A percentile compares a stretch with the other conserved stretches of the same genome.
These are phyloP conservation scores for Naganishia friedmannii DNA, from an alignment of 768 basidiomycete species.

Conservation along the genomic window DNA sequence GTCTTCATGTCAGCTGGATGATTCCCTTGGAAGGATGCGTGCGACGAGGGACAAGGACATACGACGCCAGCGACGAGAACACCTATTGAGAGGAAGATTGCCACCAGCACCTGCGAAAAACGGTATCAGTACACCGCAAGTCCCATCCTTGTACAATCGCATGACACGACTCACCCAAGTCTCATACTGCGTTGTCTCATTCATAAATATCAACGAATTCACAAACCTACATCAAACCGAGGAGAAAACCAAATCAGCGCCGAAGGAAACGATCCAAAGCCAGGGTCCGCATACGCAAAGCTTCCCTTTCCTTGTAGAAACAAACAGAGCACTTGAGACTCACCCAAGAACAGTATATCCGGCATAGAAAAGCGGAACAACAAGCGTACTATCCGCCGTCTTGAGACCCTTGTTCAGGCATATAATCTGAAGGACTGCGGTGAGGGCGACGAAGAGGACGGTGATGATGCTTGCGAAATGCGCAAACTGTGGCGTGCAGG, in stretches of 20 bases:
- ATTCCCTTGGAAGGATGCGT: neutral
- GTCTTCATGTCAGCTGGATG: neutral
- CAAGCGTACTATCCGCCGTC: slow-evolving; percentile 68
- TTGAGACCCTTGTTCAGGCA: slow-evolving; percentile 86
- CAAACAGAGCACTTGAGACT: neutral
- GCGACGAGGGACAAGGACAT: slow-evolving; percentile 21
- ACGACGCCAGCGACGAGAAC: slow-evolving; percentile 83
- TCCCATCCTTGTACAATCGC: neutral
- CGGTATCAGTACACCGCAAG: slow-evolving; percentile 19
- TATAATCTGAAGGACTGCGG: slow-evolving; percentile 84
- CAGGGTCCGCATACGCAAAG: no score
- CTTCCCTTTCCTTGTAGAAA: no score
- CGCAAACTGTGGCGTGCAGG: slow-evolving; percentile 59
- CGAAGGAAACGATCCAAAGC: no score
- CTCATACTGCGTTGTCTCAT: slow-evolving; percentile 79
- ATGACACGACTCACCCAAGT: slow-evolving; percentile 62
- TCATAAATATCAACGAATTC: slow-evolving; percentile 70
- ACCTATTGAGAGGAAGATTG: slow-evolving; percentile 80
- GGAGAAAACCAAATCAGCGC: neutral
- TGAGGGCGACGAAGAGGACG: slow-evolving; percentile 59
- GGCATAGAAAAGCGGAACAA: slow-evolving; percentile 92
- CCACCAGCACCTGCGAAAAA: slow-evolving; percentile 58
- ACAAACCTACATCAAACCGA: slow-evolving; percentile 56
- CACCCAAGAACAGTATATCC: slow-evolving; percentile 51
- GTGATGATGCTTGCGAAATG: slow-evolving; percentile 77